phyloP scores from a whole-genome alignment of 345 rosid species.

The Eucalyptus erythrocorys region DNA sequence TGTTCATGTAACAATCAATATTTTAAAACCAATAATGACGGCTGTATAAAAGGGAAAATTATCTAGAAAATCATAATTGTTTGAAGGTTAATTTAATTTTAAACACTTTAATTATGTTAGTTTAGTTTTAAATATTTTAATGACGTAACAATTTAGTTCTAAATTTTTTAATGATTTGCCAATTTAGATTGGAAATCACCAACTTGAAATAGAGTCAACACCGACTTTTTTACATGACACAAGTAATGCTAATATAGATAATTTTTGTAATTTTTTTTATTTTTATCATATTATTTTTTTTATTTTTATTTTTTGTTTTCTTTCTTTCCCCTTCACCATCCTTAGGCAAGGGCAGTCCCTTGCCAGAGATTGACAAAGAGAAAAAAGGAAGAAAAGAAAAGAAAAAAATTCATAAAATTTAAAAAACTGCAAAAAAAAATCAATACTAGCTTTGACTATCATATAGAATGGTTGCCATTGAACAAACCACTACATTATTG shows the following conservation, averaged over 20 bases:
- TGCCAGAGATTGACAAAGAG: not conserved
- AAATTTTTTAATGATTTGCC: not conserved
- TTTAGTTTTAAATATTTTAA: not conserved
- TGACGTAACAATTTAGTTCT: not conserved
- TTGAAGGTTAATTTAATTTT: accelerated
- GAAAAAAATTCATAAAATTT: too few species aligned
- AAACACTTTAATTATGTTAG: accelerated
- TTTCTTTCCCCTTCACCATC: too few species aligned
- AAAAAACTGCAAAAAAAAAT: too few species aligned
- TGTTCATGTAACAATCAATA: not conserved
- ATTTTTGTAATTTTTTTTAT: not conserved
- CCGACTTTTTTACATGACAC: accelerated
- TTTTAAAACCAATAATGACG: not conserved
- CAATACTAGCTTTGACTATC: not conserved
- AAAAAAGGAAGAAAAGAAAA: too few species aligned
- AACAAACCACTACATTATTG: accelerated
- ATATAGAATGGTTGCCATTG: too few species aligned
- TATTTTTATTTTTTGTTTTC: too few species aligned
- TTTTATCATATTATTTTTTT: too few species aligned
- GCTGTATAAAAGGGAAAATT: not conserved
- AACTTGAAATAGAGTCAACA: not conserved
- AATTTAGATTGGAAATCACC: not conserved
- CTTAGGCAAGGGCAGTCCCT: too few species aligned
- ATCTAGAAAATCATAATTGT: not conserved
- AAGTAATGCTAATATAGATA: accelerated